phyloP scores from a whole-genome alignment of 163 green algal genomes.

The Chloromonas sp. region DNA sequence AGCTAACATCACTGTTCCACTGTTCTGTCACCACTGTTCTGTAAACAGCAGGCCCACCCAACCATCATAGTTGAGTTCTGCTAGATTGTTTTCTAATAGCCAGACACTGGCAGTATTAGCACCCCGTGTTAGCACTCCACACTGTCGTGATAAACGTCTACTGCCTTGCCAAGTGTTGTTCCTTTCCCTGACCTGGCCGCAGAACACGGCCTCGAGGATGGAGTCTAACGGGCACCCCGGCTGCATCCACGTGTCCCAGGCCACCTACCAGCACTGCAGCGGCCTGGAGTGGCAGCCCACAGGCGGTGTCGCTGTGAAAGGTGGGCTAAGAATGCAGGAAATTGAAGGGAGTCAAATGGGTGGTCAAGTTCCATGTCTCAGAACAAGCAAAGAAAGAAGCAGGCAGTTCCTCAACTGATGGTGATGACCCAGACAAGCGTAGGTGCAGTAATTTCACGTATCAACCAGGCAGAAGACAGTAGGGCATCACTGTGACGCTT shows the following conservation, averaged over 20 bases:
- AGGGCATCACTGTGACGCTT: not conserved
- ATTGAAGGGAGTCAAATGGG: not conserved
- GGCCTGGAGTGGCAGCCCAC: slow-evolving; percentile 6
- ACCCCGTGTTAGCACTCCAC: no score
- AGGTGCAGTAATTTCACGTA: not conserved
- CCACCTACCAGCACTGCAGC: not conserved
- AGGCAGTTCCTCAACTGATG: not conserved
- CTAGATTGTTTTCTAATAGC: no score
- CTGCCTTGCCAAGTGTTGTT: not conserved
- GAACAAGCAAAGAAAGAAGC: no score
- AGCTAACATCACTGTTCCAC: no score
- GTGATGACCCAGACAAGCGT: not conserved
- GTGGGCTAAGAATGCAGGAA: not conserved
- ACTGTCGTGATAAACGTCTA: no score
- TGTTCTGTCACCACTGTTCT: no score
- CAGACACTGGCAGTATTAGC: no score
- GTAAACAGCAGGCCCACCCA: no score
- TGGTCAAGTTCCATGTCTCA: no score
- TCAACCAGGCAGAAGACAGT: not conserved
- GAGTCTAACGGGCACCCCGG: slow-evolving; percentile 11
- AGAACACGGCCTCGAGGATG: slow-evolving; percentile 5
- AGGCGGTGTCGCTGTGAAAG: slow-evolving; percentile 16
- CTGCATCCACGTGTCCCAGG: slow-evolving; percentile 7
- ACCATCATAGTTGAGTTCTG: no score
- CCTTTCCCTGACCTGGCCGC: not conserved